Conservation (phyloP, 306 rosid species). For the Acacia confusa region DNA sequence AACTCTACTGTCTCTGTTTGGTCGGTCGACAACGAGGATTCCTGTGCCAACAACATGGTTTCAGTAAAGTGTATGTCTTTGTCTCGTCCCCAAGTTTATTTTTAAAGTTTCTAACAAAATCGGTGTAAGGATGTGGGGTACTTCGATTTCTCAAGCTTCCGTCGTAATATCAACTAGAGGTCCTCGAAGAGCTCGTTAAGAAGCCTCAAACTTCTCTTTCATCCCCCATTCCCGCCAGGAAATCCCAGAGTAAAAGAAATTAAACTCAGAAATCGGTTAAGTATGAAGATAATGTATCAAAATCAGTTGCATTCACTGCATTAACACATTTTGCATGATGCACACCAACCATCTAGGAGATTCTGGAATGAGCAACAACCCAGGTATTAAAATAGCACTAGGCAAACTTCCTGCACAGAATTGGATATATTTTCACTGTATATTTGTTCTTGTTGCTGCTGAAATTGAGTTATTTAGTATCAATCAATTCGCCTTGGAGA, state of each 20-base stretch:
- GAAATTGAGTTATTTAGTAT: neutral
- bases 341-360: slow-evolving; percentile 94
- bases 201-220: slow-evolving; percentile 63
- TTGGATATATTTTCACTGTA: slow-evolving; percentile 3
- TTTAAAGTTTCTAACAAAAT: neutral
- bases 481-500: neutral
- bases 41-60: slow-evolving; percentile 31
- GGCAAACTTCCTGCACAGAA: slow-evolving; percentile 62
- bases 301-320: neutral
- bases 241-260: neutral
- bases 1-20: slow-evolving; percentile 44
- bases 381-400: slow-evolving; percentile 63
- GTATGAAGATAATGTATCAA: neutral
- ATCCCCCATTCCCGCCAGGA: slow-evolving; percentile 80
- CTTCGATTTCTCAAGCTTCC: slow-evolving; percentile 73
- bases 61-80: neutral
- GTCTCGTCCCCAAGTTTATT: neutral
- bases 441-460: neutral
- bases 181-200: slow-evolving; percentile 71
- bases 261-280: neutral
- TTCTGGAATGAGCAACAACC: slow-evolving; percentile 75
- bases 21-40: slow-evolving; percentile 47
- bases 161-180: slow-evolving; percentile 53
- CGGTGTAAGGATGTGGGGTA: neutral
- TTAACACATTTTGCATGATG: slow-evolving; percentile 22